A percentile compares a stretch with the other conserved stretches of the same genome.
phyloP scores from a whole-genome alignment of 441 rosid species.

The Gossypium schwendimanii region DNA sequence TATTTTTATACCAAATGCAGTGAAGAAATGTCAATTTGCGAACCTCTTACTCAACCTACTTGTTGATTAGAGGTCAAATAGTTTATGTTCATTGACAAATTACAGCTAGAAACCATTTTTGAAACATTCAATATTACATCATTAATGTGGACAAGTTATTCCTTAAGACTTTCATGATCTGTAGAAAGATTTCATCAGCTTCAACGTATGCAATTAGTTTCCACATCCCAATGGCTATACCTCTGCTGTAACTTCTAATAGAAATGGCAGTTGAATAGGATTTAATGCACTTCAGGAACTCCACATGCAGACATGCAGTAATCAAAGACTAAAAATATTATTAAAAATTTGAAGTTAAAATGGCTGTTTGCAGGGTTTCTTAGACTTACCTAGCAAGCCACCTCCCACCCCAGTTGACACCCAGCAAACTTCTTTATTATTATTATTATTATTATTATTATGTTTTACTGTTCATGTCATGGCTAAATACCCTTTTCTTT shows the following conservation, averaged over 20 bases:
- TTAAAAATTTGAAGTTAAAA: background rate
- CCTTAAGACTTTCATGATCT: background rate
- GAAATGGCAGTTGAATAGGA: slow-evolving; percentile 9
- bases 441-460: background rate
- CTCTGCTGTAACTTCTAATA: background rate
- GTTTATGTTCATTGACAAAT: slow-evolving; percentile 1
- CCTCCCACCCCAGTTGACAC: slow-evolving; percentile 8
- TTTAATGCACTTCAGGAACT: slow-evolving; percentile 1
- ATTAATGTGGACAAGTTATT: background rate
- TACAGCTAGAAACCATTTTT: slow-evolving; percentile 6
- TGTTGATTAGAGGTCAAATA: background rate
- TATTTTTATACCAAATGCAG: background rate
- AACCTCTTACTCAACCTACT: slow-evolving; percentile 14
- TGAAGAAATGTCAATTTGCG: background rate
- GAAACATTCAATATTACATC: slow-evolving; percentile 6
- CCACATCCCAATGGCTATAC: background rate
- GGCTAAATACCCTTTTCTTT: slow-evolving; percentile 2
- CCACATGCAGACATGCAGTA: slow-evolving; percentile 17
- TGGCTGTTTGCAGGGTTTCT: background rate
- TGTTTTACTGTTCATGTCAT: background rate
- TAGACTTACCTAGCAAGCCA: slow-evolving; percentile 22
- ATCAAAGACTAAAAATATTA: slow-evolving; percentile 15
- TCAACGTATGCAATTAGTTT: background rate
- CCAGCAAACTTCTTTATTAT: background rate
- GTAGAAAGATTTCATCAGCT: background rate